Base-by-base conservation (phyloP, 1,284 basidiomycete genomes). In the Irpex sp. region DNA sequence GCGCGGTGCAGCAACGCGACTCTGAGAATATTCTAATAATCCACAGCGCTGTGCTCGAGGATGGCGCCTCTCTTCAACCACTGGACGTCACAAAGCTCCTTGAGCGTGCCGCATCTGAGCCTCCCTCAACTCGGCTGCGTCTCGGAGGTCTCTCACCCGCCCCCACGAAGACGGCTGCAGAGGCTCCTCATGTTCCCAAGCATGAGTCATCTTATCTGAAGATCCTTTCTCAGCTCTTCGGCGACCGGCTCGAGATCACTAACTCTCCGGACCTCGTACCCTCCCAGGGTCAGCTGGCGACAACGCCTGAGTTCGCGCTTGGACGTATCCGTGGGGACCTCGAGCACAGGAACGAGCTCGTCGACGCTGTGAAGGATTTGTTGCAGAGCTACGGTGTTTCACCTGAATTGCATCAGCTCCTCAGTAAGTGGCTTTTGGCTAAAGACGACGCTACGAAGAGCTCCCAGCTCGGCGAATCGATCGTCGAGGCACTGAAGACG, bases 121-220 rank as follows among this genome's bases (percentile, higher is more conserved):
- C 77, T 8, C 69, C 79, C 4, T 73, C 81, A 15, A 69, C 77
- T 11, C 82, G 81, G 8, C 71, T 88, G 13, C 76, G 74, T 7
- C 75, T 90, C 11, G 86, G 85, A 11, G 57, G 46, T 35, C 37
- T 55, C 26, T 43, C 57, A n/a, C 57, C 57, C n/a, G 37, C 36
- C 37, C 37, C 57, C 6, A 47, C 57, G 21, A 58, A 58, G 36
- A 17, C 57, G 8, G 31, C 53, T 13, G 15, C 57, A 43, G 35
- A 36, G 19, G 65, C 79, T 7, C 88, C 88, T 13, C 86, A 87
- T 65, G 78, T 94, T 46, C 95, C 95, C 36, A 89, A 89, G 72
- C 94, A 98, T 74, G 97, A 99, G 78, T 80, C 86, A 11, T 90
- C 95, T 4, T 99, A 99, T 81, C 94, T 91, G 67, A 90, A 91